Evolutionary conservation across 352 stramenopile genomes (phyloP).

Genomic region (Halophytophthora polymorphica): DNA sequence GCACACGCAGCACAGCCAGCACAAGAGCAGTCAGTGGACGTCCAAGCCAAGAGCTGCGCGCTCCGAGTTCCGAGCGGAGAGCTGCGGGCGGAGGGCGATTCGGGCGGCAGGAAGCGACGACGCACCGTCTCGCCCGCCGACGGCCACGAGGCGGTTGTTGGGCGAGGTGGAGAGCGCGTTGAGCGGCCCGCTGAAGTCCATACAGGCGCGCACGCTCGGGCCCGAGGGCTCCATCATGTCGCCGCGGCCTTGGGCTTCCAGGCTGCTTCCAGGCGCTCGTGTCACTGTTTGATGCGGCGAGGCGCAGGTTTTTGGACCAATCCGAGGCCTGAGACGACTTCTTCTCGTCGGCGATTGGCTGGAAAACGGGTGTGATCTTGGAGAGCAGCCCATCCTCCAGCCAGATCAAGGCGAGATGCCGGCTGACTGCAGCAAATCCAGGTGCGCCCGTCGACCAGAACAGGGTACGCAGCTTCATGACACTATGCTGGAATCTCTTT

Average conservation of each 20-base stretch:
- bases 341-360: slow-evolving; percentile 8
- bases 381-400: neutral
- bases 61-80: too few relatives aligned
- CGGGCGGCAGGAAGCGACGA: neutral
- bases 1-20: neutral
- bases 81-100: too few relatives aligned
- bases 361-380: slow-evolving; percentile 3
- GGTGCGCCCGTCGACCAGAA: too few relatives aligned
- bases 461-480: too few relatives aligned
- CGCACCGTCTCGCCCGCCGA: slow-evolving; percentile 79
- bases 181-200: slow-evolving; percentile 84
- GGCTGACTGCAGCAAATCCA: neutral
- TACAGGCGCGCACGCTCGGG: slow-evolving; percentile 72
- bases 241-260: neutral
- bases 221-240: slow-evolving; percentile 35
- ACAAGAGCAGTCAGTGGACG: neutral
- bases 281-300: slow-evolving; percentile 11
- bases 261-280: neutral
- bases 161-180: slow-evolving; percentile 83
- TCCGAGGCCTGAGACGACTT: neutral
- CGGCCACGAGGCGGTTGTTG: slow-evolving; percentile 78
- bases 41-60: too few relatives aligned
- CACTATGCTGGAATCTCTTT: too few relatives aligned
- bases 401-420: neutral
- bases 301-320: slow-evolving; percentile 18